Evolutionary conservation across 192 early-diverging fungal species (phyloP), one percentile per base, ranked within the genome.

Genomic region (Coemansia sp.): DNA sequence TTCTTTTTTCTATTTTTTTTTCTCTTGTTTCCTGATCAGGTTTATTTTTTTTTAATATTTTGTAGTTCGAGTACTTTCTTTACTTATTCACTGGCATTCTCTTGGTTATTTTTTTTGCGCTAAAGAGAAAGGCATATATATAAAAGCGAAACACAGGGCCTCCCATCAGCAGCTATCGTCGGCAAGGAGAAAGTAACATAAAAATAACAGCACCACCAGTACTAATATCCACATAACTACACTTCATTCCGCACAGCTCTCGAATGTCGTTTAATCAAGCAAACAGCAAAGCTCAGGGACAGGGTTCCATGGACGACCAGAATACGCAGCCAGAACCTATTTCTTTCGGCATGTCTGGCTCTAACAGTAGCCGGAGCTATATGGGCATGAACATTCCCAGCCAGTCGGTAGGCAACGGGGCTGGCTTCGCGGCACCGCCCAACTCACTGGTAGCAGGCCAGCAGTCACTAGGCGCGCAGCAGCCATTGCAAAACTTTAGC

Each of bases 341-440:
- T 69, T 58, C 71, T 42, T 67, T 72, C 25, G 30, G 48, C 18
- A 22, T 20, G 1, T 8, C 62, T 16, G 42, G 59, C 38, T 18
- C 59, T 36, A 6, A 42, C 30, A 45, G 52, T 40, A n/a, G 42
- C 12, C 42, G 42, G 42, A 14, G 42, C 12, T 14, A 16, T 7
- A 45, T 45, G 42, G 42, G 42, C 42, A 45, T 45, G 42, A 45
- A 45, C 42, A 45, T 45, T 7, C 42, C 11, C 12, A 48, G 68
- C 29, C 63, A 60, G 17, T 52, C 56, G 12, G 36, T 59, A 30
- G 40, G 28, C 36, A 48, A 60, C 34, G 48, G 22, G 20, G 57
- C 56, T 7, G 75, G 69, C 17, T 64, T 68, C 58, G 49, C 60
- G 17, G 66, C 75, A 17, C 75, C 75, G 20, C 75, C 71, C n/a